A percentile compares a stretch with the other conserved stretches of the same genome.
Evolutionary conservation across 495 filamentous ascomycete genomes (phyloP).

Genomic region (Penicillium riverlandense): DNA sequence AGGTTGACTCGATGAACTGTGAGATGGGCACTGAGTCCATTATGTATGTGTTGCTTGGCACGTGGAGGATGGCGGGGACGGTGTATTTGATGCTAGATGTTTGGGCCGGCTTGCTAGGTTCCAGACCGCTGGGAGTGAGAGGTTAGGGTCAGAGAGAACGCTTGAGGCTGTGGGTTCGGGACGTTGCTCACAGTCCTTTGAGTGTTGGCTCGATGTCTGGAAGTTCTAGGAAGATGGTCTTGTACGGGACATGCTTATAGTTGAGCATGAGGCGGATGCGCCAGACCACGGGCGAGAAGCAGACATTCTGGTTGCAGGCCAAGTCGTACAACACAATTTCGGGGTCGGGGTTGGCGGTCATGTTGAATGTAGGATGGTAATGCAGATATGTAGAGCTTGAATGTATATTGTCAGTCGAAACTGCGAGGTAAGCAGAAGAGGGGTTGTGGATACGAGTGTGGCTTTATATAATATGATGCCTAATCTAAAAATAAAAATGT

Average conservation of each 20-base stretch:
- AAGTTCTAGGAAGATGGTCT: conserved; percentile 33
- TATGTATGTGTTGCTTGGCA: conserved; percentile 31
- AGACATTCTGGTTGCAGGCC: conserved; percentile 29
- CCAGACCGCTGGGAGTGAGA: conserved; percentile 12
- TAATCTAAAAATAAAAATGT: too few species aligned
- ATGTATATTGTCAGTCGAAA: too few species aligned
- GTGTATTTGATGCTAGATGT: conserved; percentile 30
- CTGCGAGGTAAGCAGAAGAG: too few species aligned
- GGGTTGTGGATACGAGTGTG: too few species aligned
- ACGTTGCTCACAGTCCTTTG: conserved; percentile 26
- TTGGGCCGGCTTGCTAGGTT: conserved; percentile 12
- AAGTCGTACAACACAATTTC: conserved; percentile 36
- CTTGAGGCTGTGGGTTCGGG: conserved; percentile 2
- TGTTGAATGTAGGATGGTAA: conserved; percentile 2
- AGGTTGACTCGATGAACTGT: conserved; percentile 32
- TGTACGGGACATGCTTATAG: conserved; percentile 32
- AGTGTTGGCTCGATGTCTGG: conserved; percentile 36
- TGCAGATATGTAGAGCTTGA: too few species aligned
- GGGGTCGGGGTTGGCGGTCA: conserved; percentile 20
- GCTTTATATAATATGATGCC: too few species aligned
- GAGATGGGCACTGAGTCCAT: conserved; percentile 33
- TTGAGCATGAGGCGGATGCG: conserved; percentile 39
- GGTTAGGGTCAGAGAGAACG: conserved; percentile 1
- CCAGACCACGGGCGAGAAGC: conserved; percentile 36
- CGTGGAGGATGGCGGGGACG: conserved; percentile 34